Conservation (phyloP, 2,329 filamentous ascomycete species). For the Helminthosporium solani region DNA sequence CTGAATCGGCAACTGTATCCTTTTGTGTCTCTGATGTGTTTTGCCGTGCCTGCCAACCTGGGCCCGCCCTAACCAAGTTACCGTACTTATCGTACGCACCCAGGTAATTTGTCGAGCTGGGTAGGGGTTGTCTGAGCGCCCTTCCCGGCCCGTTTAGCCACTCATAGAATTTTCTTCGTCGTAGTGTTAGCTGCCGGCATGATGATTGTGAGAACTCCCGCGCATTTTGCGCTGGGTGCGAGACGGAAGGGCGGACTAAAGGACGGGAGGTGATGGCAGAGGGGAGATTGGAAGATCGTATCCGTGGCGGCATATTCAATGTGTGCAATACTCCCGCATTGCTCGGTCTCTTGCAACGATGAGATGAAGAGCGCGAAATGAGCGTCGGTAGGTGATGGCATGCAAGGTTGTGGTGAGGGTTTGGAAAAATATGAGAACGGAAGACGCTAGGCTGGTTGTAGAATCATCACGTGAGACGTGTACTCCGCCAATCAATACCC, state of each 20-base stretch:
- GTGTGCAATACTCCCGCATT: constrained; percentile 32
- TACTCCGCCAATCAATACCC: constrained; percentile 14
- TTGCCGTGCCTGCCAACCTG: constrained; percentile 18
- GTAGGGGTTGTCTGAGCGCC: constrained; percentile 51
- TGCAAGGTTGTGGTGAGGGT: constrained; percentile 15
- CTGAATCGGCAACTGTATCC: constrained; percentile 8
- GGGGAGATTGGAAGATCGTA: constrained; percentile 32
- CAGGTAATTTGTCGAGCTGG: constrained; percentile 57
- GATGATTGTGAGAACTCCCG: constrained; percentile 42
- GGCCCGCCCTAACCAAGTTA: constrained; percentile 45
- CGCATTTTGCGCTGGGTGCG: constrained; percentile 23
- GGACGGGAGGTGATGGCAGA: constrained; percentile 21
- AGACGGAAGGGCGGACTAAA: constrained; percentile 24
- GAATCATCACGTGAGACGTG: constrained; percentile 8
- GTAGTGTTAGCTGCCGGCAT: constrained; percentile 47
- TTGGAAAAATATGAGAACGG: constrained; percentile 18
- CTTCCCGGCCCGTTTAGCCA: constrained; percentile 60
- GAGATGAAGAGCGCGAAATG: constrained; percentile 7
- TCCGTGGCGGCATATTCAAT: constrained; percentile 37
- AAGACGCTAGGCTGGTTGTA: constrained; percentile 10
- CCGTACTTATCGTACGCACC: constrained; percentile 55
- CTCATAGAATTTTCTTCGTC: constrained; percentile 57
- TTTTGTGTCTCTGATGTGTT: constrained; percentile 21
- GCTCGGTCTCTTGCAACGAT: constrained; percentile 12
- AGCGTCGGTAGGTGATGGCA: constrained; percentile 15